Base-by-base conservation (phyloP, 306 rosid species). In the Benincasa hispida region DNA sequence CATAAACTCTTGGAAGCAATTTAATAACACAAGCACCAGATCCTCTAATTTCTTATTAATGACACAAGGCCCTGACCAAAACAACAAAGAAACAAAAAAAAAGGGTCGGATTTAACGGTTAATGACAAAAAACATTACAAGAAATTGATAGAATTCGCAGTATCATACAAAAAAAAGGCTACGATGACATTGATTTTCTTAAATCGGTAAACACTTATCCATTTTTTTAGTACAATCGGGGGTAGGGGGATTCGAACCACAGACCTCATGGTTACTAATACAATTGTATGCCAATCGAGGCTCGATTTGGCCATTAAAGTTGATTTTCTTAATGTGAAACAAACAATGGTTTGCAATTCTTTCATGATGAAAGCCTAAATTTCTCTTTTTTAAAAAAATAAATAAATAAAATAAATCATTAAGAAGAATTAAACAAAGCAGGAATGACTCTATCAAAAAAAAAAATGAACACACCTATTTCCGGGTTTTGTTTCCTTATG, bases 1-100 rank as follows among this genome's bases (percentile, higher is more conserved):
- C 81, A 85, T 78, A 79, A 90, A 90, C 77, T 90, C 98, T 82
- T 78, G 89, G 86, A 91, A 89, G 89, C 85, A 89, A 83, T 83
- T 83, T 42, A 88, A 79, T 79, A 94, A 83, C 60, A 86, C 80
- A 69, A 91, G 93, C 75, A 92, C 81, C 28, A 92, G 82, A 77
- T 90, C 87, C 83, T 85, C 86, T 77, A 91, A 78, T 60, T 84
- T 91, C 70, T 82, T 79, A 73, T 86, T 69, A 81, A 85, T 77
- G 81, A 41, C 75, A 67, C 91, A 83, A 81, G 72, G 62, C 34
- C 89, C 98, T 94, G 77, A 78, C 77, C 83, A 80, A 78, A 27
- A 77, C 68, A 80, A 67, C 51, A 5, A 66, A 72, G 30, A 48
- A 9, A 30, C 25, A 4, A 19, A 72, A 34, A 56, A 24, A 7